These are phyloP conservation scores for Pittosporum tobira DNA, from an alignment of 129 eudicot genomes.

Conservation along the genomic window DNA sequence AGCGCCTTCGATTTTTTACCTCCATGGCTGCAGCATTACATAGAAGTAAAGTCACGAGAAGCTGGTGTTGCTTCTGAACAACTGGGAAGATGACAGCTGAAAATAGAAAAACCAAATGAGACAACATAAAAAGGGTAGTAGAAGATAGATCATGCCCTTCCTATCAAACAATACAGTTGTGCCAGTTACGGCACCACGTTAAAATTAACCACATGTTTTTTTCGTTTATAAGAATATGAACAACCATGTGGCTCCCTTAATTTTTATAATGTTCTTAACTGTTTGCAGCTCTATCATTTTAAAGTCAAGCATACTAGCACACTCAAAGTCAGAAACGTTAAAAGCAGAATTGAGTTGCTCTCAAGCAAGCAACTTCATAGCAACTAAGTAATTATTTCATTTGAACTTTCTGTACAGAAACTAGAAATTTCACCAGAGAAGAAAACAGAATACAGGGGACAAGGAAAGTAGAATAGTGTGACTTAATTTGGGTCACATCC, in stretches of 20 bases:
- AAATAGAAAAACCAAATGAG: constrained; percentile 18
- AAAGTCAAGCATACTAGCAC: not conserved
- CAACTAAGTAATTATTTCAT: too few species aligned
- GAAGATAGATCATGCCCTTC: not conserved
- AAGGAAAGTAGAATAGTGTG: too few species aligned
- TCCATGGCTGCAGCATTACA: constrained; percentile 99
- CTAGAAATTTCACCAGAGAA: not conserved
- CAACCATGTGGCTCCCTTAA: too few species aligned
- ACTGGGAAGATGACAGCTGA: constrained; percentile 86
- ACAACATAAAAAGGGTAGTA: constrained; percentile 3
- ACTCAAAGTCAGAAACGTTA: not conserved
- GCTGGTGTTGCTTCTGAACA: constrained; percentile 96
- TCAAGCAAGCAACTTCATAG: not conserved
- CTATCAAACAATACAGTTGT: not conserved
- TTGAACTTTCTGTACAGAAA: not conserved
- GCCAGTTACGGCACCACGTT: not conserved
- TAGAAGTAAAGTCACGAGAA: constrained; percentile 91
- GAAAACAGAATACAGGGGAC: too few species aligned
- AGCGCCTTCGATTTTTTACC: constrained; percentile 34
- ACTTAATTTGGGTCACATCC: too few species aligned
- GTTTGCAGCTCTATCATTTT: not conserved
- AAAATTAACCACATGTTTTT: not conserved
- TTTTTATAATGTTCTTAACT: too few species aligned
- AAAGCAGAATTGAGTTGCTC: not conserved
- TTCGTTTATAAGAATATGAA: not conserved